Base-by-base conservation (phyloP, 768 basidiomycete species). In the Leccinellum luteum region DNA sequence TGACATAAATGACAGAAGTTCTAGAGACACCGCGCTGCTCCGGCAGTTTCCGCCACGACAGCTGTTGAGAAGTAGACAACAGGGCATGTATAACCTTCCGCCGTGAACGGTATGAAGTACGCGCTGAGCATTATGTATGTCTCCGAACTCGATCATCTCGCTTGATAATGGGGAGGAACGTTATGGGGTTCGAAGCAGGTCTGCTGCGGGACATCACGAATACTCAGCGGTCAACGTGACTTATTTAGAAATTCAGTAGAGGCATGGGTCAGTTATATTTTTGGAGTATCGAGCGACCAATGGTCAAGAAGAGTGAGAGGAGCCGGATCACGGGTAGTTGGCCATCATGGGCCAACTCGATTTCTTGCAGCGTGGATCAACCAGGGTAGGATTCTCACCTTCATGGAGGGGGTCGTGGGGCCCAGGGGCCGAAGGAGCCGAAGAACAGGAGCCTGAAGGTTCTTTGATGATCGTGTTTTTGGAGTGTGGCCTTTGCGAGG, bases 101-200 rank as follows among this genome's bases (percentile, higher is more conserved):
- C 56, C 55, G 52, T 52, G 31, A 65, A 51, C 43, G 49, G 44
- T 51, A 30, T 45, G 28, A 14, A 67, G 54, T 35, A 63, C 32
- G 44, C 47, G 23, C 38, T 57, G 45, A 51, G 19, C 48, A 34
- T 54, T 47, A 51, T 48, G 38, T 19, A 12, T 41, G 35, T 51
- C 56, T 52, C 8, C 41, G 52, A 54, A 56, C 64, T 9, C 51
- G 60, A 59, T 62, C 34, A 65, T 41, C 32, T 66, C 60, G 54
- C 50, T 60, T 64, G 58, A 54, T 47, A 54, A 60, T 47, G 52
- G 55, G 65, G 52, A 58, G 60, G 67, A 68, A 63, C 68, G 63
- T 59, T 58, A 60, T 49, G 63, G 68, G 67, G 63, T 65, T 54
- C 66, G 56, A 67, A 68, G 51, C 48, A 23, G 41, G 41, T 14